Evolutionary conservation across 176 grass and related monocot genomes (phyloP).

Genomic region (Phragmites australis): DNA sequence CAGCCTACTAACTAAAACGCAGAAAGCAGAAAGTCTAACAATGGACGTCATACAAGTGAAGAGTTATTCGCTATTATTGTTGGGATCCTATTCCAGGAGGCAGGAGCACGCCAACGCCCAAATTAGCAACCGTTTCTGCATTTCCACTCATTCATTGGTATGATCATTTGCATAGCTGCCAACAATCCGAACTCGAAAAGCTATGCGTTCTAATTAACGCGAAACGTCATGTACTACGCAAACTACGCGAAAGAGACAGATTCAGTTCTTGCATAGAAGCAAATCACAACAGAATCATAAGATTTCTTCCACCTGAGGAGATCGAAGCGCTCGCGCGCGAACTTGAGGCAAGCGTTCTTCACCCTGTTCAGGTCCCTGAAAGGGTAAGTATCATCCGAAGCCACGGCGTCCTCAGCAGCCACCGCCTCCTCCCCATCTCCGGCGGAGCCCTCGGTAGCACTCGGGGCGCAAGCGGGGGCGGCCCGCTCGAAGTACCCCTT

Average conservation of each 20-base stretch:
- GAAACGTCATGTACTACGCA: not conserved
- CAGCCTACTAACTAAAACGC: not conserved
- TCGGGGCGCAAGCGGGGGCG: not conserved
- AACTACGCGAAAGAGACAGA: not conserved
- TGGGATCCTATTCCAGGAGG: not conserved
- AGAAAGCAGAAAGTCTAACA: not conserved
- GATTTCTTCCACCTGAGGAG: constrained; percentile 54
- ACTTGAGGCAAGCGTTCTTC: constrained; percentile 95
- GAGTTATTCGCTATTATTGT: not conserved
- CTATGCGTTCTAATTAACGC: not conserved
- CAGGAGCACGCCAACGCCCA: not conserved
- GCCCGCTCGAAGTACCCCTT: constrained; percentile 74
- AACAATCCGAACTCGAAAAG: not conserved
- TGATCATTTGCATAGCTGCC: not conserved
- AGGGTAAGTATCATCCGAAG: constrained; percentile 5
- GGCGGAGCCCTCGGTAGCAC: constrained; percentile 16
- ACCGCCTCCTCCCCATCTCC: constrained; percentile 12
- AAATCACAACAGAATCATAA: not conserved
- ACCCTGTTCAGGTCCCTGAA: constrained; percentile 53
- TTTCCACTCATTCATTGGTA: not conserved
- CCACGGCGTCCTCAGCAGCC: not conserved
- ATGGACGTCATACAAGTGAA: not conserved
- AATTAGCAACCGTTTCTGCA: not conserved
- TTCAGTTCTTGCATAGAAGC: not conserved
- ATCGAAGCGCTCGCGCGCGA: constrained; percentile 79